Evolutionary conservation across 371 early-diverging fungal species (phyloP), one percentile per base, ranked within the genome.

Genomic region (Mortierella sp.): DNA sequence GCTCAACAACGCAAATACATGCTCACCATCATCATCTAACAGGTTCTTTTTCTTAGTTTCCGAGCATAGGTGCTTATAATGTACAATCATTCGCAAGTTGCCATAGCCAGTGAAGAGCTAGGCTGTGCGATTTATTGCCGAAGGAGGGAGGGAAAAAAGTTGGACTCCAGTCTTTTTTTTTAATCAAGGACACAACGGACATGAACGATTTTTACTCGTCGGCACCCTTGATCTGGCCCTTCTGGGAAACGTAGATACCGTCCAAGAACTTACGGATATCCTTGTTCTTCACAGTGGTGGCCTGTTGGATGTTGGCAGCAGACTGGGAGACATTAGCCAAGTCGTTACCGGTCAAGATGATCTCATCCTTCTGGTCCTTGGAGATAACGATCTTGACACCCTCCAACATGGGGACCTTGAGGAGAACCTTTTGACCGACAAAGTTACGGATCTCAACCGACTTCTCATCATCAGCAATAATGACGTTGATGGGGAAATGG

Each of bases 401-500:
- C 43, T 91, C 93, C 80, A 96, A 90, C 91, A 97, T 94, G 73
- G 83, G 82, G 65, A 98, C 93, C 69, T 87, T 84, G 87, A 97
- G 94, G 73, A 93, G 91, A 47, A 92, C 84, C 91, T 98, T 99
- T 86, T 99, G 96, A 82, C 99, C 99, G 78, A 99, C 88, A 88
- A 98, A 99, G 93, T 99, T 99, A 82, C 99, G 96, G 85, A 99
- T 95, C 86, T 98, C 98, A 50, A 98, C 92, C 28, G 82, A 83
- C 79, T 91, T 90, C 56, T 90, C 92, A 71, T 86, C 87, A 70
- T 95, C 91, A 68, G 87, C 83, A 66, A 99, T 92, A 82, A 93
- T 94, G 70, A 95, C 94, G 88, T 96, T 97, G 91, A 99, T 99
- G 84, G 99, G 99, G 88, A 99, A 99, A 88, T 99, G 99, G 67